Percentiles rank a stretch among this genome's conserved stretches.
phyloP scores from a whole-genome alignment of 768 basidiomycete species.

The Boletus rex-veris region DNA sequence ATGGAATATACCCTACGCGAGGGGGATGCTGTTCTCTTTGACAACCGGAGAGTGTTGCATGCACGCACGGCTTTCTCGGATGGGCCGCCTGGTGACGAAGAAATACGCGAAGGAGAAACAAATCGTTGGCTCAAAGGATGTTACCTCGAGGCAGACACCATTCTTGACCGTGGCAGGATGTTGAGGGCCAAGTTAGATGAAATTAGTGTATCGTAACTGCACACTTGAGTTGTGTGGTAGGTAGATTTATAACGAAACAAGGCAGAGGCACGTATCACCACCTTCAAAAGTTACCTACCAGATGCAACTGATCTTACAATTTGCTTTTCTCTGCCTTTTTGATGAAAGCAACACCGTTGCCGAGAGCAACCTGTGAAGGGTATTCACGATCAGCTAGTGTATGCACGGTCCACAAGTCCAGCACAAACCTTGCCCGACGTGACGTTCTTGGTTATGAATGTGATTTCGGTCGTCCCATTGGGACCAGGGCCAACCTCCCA shows the following conservation, averaged over 20 bases:
- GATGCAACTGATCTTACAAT: slow-evolving; percentile 26
- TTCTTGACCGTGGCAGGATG: slow-evolving; percentile 59
- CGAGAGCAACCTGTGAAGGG: slow-evolving; percentile 44
- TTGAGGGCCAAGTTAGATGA: slow-evolving; percentile 33
- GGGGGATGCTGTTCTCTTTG: slow-evolving; percentile 87
- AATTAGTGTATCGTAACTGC: neutral
- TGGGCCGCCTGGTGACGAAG: slow-evolving; percentile 24
- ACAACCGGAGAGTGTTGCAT: slow-evolving; percentile 88
- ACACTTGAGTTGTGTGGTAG: neutral
- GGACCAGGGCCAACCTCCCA: slow-evolving; percentile 76
- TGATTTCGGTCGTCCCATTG: slow-evolving; percentile 53
- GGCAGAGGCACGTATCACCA: neutral
- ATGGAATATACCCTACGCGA: slow-evolving; percentile 69
- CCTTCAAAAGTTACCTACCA: neutral
- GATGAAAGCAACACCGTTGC: slow-evolving; percentile 62
- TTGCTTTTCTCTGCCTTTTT: slow-evolving; percentile 47
- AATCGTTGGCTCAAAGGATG: slow-evolving; percentile 90
- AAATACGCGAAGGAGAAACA: slow-evolving; percentile 43
- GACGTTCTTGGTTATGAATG: slow-evolving; percentile 60
- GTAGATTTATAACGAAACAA: neutral
- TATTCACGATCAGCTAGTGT: neutral
- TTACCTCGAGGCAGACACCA: slow-evolving; percentile 65
- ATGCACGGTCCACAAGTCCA: neutral
- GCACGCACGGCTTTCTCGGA: slow-evolving; percentile 76
- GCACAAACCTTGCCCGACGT: slow-evolving; percentile 53